Evolutionary conservation across 768 basidiomycete genomes (phyloP), one percentile per base, ranked within the genome.

Genomic region (Tephrocybe sp.): DNA sequence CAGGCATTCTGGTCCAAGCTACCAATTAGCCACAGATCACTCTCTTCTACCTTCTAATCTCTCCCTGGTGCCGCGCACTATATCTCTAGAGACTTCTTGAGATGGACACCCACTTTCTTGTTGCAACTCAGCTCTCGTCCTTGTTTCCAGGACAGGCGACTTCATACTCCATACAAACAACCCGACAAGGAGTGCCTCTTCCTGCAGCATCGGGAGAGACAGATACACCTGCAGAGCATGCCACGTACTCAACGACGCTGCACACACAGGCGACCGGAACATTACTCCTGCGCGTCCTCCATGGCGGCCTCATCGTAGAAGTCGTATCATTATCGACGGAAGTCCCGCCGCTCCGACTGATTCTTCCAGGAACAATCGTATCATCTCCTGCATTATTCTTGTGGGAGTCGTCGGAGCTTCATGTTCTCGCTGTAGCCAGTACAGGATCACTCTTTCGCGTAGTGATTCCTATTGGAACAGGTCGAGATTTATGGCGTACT

Each of bases 371-470:
- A 9, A 62, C 78, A 32, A 67, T 93, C 44, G 66, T 90, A 23
- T 75, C 85, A 11, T 70, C 77, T 42, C 90, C 92, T 2, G 78
- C 84, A 18, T 62, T 93, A 45, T 79, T 88, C 60, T 63, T 84
- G 15, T 79, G 75, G 68, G 71, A 76, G 42, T 65, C 73, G 24
- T 65, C 68, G 0, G 78, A 84, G 57, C 66, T 94, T 9, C 87
- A 91, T 62, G 65, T 95, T n/a, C 62, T 93, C 24, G 83, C 80
- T 0, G 76, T 88, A 21, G 88, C 90, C 0, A 66, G 72, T 42
- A 71, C 76, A 10, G 89, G 88, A 2, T 89, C 88, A 8, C 73
- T 95, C 14, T 90, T 85, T 65, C 83, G 88, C 37, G 57, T 93
- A 23, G 75, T 85, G 1, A 69, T 95, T 43, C 85, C 90, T 6